phyloP scores from a whole-genome alignment of 495 filamentous ascomycete genomes.

The Chaetomidium leptoderma region DNA sequence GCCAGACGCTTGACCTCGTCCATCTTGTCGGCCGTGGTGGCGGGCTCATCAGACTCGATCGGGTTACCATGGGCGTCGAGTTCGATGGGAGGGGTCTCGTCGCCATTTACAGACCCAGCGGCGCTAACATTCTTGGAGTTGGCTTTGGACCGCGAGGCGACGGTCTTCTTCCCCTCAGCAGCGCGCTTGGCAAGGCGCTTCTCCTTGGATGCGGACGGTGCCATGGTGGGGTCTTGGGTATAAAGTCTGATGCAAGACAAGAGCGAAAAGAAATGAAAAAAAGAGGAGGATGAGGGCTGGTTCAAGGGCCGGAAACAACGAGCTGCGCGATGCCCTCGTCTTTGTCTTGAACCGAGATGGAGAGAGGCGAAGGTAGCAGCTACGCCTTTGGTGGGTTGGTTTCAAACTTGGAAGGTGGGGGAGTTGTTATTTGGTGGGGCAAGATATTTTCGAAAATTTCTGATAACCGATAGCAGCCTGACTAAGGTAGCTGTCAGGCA shows the following conservation, averaged over 20 bases:
- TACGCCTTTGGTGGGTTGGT: conserved; percentile 31
- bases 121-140: conserved; percentile 62
- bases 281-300: neutral
- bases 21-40: conserved; percentile 66
- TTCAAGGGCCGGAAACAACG: conserved; percentile 16
- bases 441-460: conserved; percentile 32
- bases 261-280: conserved; percentile 8
- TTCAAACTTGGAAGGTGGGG: conserved; percentile 30
- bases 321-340: conserved; percentile 10
- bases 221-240: conserved; percentile 49
- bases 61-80: conserved; percentile 58
- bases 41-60: conserved; percentile 58
- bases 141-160: conserved; percentile 61
- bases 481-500: conserved; percentile 28
- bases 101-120: conserved; percentile 64
- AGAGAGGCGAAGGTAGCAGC: conserved; percentile 21
- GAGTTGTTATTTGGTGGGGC: conserved; percentile 33
- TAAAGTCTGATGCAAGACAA: neutral
- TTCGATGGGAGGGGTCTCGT: conserved; percentile 50
- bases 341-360: conserved; percentile 21
- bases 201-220: conserved; percentile 96
- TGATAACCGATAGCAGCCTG: conserved; percentile 36
- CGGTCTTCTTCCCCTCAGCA: conserved; percentile 71
- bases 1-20: conserved; percentile 67
- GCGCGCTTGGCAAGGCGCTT: conserved; percentile 94